These are phyloP conservation scores for Cucumis hystrix DNA, from an alignment of 306 rosid genomes.

Conservation along the genomic window DNA sequence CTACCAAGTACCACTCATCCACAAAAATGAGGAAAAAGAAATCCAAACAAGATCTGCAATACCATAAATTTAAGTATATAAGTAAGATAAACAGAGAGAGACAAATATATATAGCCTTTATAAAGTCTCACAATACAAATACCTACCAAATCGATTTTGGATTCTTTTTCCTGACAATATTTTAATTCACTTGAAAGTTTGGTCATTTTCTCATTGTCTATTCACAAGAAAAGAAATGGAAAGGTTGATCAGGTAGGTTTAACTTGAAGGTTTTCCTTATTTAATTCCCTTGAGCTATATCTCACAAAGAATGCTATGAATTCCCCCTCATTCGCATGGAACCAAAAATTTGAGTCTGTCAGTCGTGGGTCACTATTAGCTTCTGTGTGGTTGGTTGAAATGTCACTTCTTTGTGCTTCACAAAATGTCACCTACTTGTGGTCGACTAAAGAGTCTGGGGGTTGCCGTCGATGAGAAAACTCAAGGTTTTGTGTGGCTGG, in stretches of 20 bases:
- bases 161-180: constrained; percentile 1
- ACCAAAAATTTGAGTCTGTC: no score
- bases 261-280: neutral
- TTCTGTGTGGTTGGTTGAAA: no score
- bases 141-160: neutral
- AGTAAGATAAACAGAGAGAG: constrained; percentile 7
- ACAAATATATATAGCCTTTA: constrained; percentile 3
- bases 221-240: neutral
- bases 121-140: neutral
- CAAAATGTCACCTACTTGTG: no score
- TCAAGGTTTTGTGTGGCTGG: no score
- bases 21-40: neutral
- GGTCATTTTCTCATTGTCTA: neutral
- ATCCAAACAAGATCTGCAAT: neutral
- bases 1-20: neutral
- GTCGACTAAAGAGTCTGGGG: no score
- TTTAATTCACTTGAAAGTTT: neutral
- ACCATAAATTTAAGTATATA: neutral
- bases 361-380: no score
- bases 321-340: neutral
- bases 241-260: neutral
- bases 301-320: neutral
- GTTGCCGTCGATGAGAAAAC: no score
- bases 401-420: no score
- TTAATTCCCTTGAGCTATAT: neutral